These are phyloP conservation scores for Postia placenta DNA, from an alignment of 768 basidiomycete genomes.

Conservation along the genomic window DNA sequence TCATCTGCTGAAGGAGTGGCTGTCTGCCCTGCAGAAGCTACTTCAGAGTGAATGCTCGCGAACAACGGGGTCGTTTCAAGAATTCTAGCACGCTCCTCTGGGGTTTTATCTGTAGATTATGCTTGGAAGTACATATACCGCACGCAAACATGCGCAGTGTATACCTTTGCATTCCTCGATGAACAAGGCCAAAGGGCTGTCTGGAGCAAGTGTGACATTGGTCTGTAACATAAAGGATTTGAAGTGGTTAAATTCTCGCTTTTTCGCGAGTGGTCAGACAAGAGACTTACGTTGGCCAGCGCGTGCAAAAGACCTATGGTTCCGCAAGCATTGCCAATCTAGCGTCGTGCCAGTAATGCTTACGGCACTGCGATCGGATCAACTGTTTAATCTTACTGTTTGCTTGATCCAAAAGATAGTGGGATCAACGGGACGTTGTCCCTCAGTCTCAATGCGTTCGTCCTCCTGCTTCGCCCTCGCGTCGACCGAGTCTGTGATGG, in stretches of 20 bases:
- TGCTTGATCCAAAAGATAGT: slow-evolving; percentile 87
- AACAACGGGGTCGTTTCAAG: slow-evolving; percentile 77
- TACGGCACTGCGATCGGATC: background rate
- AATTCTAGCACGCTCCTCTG: slow-evolving; percentile 65
- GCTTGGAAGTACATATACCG: background rate
- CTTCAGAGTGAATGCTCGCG: slow-evolving; percentile 66
- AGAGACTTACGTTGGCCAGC: slow-evolving; percentile 61
- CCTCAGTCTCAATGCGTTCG: slow-evolving; percentile 39
- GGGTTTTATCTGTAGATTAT: slow-evolving; percentile 47
- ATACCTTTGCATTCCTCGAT: slow-evolving; percentile 57
- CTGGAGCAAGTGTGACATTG: slow-evolving; percentile 47
- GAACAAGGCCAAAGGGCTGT: slow-evolving; percentile 59
- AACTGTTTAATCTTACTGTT: slow-evolving; percentile 65
- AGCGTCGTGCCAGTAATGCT: too few relatives aligned
- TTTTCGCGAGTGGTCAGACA: background rate
- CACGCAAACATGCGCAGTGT: slow-evolving; percentile 2
- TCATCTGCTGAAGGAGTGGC: slow-evolving; percentile 49
- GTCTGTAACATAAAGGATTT: slow-evolving; percentile 34
- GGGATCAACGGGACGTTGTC: slow-evolving; percentile 45
- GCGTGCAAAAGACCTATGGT: slow-evolving; percentile 30
- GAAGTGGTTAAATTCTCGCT: background rate
- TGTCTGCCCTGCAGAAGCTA: slow-evolving; percentile 66
- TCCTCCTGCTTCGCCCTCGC: slow-evolving; percentile 55
- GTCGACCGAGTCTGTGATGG: slow-evolving; percentile 49
- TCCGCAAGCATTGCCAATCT: slow-evolving; percentile 29